These are phyloP conservation scores for Lablab purpureus DNA, from an alignment of 306 rosid genomes.

Conservation along the genomic window DNA sequence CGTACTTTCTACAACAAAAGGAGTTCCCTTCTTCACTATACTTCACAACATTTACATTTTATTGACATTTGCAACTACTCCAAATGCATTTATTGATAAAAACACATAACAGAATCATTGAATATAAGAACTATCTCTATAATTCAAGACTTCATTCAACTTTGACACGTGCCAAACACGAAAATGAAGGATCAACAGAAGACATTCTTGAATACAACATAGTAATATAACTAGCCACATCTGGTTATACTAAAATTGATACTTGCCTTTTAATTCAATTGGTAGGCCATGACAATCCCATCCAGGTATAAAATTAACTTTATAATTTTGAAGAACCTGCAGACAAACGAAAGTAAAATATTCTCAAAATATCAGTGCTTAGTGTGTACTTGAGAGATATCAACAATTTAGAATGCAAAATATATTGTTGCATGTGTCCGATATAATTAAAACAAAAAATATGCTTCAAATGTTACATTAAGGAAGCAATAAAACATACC, in stretches of 20 bases:
- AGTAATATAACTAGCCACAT: constrained; percentile 22
- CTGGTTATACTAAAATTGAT: constrained; percentile 1
- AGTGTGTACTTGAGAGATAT: constrained; percentile 19
- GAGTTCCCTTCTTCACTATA: not conserved
- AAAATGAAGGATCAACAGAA: constrained; percentile 25
- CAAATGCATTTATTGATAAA: not conserved
- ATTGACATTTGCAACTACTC: not conserved
- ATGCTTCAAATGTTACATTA: constrained; percentile 13
- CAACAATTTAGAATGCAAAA: constrained; percentile 29
- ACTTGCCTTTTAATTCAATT: constrained; percentile 97
- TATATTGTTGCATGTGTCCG: constrained; percentile 9
- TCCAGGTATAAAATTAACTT: constrained; percentile 94
- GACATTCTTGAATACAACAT: constrained; percentile 6
- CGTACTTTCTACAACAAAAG: not conserved
- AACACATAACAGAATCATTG: not conserved
- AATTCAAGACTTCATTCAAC: constrained; percentile 24
- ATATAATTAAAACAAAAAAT: constrained; percentile 21
- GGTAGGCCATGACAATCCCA: constrained; percentile 99
- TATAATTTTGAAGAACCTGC: constrained; percentile 94
- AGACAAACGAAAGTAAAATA: constrained; percentile 40
- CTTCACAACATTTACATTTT: not conserved
- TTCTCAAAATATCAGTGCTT: constrained; percentile 21
- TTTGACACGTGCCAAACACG: constrained; percentile 6
- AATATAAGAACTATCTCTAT: constrained; percentile 7
- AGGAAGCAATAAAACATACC: constrained; percentile 56